Percentiles rank a stretch among this genome's conserved stretches.
Conservation (phyloP, 805 yeast species). For the Candida patagonica region DNA sequence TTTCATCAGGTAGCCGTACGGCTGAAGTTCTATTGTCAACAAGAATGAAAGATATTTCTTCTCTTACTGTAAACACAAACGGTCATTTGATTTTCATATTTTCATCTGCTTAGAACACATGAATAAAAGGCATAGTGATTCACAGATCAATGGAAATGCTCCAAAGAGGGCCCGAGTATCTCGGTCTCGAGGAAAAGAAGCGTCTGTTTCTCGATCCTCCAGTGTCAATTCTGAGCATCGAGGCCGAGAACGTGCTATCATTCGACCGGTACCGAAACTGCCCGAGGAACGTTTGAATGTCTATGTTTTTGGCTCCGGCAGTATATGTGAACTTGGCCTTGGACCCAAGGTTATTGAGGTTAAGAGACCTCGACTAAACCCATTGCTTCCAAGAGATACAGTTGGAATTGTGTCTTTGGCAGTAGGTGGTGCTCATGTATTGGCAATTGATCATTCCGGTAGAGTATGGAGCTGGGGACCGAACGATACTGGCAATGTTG, state of each 20-base stretch:
- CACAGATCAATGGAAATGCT: not conserved
- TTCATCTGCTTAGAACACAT: not conserved
- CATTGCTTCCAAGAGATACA: slow-evolving; percentile 53
- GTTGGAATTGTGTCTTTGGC: slow-evolving; percentile 76
- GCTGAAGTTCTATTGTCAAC: no score
- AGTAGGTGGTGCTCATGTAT: slow-evolving; percentile 92
- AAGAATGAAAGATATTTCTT: no score
- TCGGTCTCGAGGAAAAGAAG: slow-evolving; percentile 1
- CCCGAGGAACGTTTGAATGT: slow-evolving; percentile 53
- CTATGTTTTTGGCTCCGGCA: slow-evolving; percentile 93
- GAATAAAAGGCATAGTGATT: not conserved
- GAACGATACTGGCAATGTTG: slow-evolving; percentile 85
- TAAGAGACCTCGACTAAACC: slow-evolving; percentile 89
- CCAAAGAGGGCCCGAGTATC: slow-evolving; percentile 2
- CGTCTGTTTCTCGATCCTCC: not conserved
- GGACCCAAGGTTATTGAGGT: slow-evolving; percentile 94
- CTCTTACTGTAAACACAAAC: not conserved
- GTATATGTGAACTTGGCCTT: slow-evolving; percentile 96
- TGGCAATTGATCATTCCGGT: slow-evolving; percentile 70
- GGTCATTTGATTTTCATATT: not conserved
- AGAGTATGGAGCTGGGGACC: slow-evolving; percentile 98
- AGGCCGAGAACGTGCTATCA: not conserved
- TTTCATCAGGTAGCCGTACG: not conserved
- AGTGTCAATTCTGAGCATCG: not conserved
- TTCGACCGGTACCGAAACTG: slow-evolving; percentile 16